Conservation (phyloP, 768 basidiomycete species). For the Mycena belliarum region DNA sequence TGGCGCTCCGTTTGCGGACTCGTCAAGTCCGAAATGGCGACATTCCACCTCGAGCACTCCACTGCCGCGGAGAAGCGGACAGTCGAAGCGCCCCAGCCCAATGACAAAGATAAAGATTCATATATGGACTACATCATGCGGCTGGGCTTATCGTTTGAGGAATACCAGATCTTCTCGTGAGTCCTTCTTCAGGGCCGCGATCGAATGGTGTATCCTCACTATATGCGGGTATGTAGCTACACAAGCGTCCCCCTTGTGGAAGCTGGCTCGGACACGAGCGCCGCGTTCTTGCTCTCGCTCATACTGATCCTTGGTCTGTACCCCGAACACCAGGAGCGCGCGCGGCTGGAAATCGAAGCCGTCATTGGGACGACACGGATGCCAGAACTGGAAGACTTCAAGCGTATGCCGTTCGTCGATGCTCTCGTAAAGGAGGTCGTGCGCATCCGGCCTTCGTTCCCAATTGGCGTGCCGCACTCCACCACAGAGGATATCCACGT, state of each 20-base stretch:
- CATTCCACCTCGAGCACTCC: neutral
- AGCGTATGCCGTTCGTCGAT: constrained; percentile 21
- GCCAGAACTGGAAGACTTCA: constrained; percentile 18
- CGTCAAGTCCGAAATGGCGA: neutral
- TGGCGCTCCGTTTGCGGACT: constrained; percentile 2
- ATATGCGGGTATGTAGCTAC: neutral
- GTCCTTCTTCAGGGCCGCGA: neutral
- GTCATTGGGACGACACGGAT: constrained; percentile 26
- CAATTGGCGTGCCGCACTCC: constrained; percentile 13
- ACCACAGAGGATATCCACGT: constrained; percentile 6
- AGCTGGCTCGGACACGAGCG: constrained; percentile 19
- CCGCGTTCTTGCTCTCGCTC: constrained; percentile 15
- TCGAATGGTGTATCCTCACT: neutral
- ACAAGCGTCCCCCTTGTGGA: constrained; percentile 13
- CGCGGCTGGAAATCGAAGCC: constrained; percentile 28
- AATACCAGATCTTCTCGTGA: neutral
- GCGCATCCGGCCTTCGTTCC: constrained; percentile 11
- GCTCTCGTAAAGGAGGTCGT: constrained; percentile 23
- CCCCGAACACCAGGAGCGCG: constrained; percentile 28
- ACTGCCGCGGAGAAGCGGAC: neutral
- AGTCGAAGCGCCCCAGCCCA: neutral
- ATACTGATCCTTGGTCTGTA: constrained; percentile 13
- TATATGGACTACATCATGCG: neutral
- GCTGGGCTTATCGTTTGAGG: neutral
- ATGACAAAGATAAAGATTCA: neutral